Base-by-base conservation (phyloP, 2,329 filamentous ascomycete genomes). In the Penicillium occitanis region DNA sequence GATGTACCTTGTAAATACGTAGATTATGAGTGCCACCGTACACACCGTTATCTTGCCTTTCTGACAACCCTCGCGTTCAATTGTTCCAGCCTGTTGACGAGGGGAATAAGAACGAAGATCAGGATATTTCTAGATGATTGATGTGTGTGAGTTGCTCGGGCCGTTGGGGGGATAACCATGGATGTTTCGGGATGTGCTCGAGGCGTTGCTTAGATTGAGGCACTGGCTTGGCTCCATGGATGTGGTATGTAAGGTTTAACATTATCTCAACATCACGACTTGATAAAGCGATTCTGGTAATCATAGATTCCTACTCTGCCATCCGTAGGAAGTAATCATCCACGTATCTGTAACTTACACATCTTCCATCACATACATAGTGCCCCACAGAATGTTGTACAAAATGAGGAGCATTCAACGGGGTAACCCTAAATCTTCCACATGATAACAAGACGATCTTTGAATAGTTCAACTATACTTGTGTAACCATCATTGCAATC, bases 381-480 rank as follows among this genome's bases (percentile, higher is more conserved):
- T 33, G 50, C 33, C 28, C 7, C 50, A 17, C 25, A 35, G 30
- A 11, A 53, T 33, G 51, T 37, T 3, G 51, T 35, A 57, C 53
- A 57, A 25, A 37, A 37, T 25, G 53, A 40, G 53, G 33, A 37
- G 51, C 51, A 57, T 57, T 37, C 30, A 8, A 33, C 30, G 53
- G 53, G 53, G 53, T 57, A 57, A 40, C 53, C 53, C 53, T 57
- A 40, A 57, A 25, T 37, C n/a, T 14, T 57, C 53, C 30, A 55
- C 30, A 33, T n/a, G 50, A 53, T n/a, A 22, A 35, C 50, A 33
- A n/a, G 51, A 13, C 30, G 51, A 55, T 22, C n/a, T 55, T 19
- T 35, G 17, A 11, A 35, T 35, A 57, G 33, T 37, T 37, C 53
- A 40, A 1, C n/a, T 57, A 37, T 57, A 33, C n/a, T 22, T 37